Evolutionary conservation across 176 grass and related monocot species (phyloP), one percentile per base, ranked within the genome.

Genomic region (Zea luxurians): DNA sequence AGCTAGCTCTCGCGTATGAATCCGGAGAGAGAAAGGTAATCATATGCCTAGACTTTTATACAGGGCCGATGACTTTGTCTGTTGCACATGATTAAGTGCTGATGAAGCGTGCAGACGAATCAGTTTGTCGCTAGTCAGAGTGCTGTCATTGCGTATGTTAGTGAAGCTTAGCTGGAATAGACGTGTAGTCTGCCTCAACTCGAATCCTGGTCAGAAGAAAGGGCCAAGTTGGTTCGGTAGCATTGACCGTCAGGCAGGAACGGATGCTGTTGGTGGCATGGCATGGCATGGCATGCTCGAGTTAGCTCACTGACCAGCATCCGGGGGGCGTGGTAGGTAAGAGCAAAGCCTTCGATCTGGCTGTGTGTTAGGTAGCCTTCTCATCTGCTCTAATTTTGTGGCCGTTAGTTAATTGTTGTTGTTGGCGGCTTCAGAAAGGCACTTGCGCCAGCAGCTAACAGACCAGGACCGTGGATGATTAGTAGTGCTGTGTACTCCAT

Each of bases 301-400:
- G 52, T 74, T 58, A 35, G 54, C 45, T 62, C 45, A 69, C 44
- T 38, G 53, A 61, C 62, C 65, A 68, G 11, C 18, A 1, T 45
- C 41, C 70, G 34, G 5, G 44, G 20, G 44, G 20, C 13, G 42
- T 75, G 70, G 76, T 80, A 80, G 86, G 64, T 88, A 70, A 60
- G 46, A 48, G 13, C 35, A 57, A 80, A 71, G 41, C 4, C 70
- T 36, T 59, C 46, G 13, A 42, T 15, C 82, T 42, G 27, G 27
- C 27, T 27, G 27, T 27, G 13, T 35, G 57, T 57, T 76, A 80
- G 65, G 64, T 76, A 65, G 81, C 76, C 17, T 60, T 65, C 57
- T 46, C 49, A 73, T 10, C 60, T 66, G 42, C 47, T 47, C 49
- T 70, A n/a, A 7, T 84, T 78, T 78, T 59, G 8, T 65, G 68